Conservation (phyloP, 2,329 filamentous ascomycete genomes). For the Sarocladium kiliense region DNA sequence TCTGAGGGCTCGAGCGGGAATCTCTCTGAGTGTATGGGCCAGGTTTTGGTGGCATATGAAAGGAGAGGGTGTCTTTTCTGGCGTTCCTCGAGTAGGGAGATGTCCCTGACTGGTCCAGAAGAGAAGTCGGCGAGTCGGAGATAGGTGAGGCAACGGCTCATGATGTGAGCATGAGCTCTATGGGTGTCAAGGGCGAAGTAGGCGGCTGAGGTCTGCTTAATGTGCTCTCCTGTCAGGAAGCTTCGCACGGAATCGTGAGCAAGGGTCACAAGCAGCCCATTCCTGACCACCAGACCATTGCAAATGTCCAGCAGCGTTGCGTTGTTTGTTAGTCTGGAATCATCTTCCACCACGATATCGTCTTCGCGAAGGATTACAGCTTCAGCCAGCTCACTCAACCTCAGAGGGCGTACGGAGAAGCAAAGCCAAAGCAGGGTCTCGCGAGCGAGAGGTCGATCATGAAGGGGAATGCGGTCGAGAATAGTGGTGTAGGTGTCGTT, state of each 20-base stretch:
- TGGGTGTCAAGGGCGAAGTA: constrained; percentile 15
- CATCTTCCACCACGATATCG: constrained; percentile 18
- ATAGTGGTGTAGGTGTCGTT: constrained; percentile 19
- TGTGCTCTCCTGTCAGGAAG: constrained; percentile 16
- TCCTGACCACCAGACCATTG: constrained; percentile 14
- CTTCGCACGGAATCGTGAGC: constrained; percentile 19
- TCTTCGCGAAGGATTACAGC: constrained; percentile 20
- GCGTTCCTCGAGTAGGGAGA: constrained; percentile 4
- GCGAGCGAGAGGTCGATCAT: constrained; percentile 18
- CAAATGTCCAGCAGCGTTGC: constrained; percentile 16
- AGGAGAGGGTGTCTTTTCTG: constrained; percentile 13
- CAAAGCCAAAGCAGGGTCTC: constrained; percentile 21
- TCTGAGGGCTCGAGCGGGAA: constrained; percentile 11
- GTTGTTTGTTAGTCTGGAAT: constrained; percentile 17
- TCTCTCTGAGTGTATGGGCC: constrained; percentile 19
- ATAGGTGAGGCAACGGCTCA: constrained; percentile 19
- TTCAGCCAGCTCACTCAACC: constrained; percentile 19
- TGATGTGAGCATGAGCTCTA: constrained; percentile 14
- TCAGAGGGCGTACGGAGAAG: constrained; percentile 20
- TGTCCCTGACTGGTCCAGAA: constrained; percentile 11
- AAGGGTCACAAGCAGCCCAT: constrained; percentile 14
- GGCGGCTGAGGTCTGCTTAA: constrained; percentile 14
- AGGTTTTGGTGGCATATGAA: constrained; percentile 14
- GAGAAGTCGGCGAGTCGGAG: constrained; percentile 15
- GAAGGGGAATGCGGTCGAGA: constrained; percentile 16